Evolutionary conservation across 1,284 basidiomycete species (phyloP).

Genomic region (Vanrija humicola): DNA sequence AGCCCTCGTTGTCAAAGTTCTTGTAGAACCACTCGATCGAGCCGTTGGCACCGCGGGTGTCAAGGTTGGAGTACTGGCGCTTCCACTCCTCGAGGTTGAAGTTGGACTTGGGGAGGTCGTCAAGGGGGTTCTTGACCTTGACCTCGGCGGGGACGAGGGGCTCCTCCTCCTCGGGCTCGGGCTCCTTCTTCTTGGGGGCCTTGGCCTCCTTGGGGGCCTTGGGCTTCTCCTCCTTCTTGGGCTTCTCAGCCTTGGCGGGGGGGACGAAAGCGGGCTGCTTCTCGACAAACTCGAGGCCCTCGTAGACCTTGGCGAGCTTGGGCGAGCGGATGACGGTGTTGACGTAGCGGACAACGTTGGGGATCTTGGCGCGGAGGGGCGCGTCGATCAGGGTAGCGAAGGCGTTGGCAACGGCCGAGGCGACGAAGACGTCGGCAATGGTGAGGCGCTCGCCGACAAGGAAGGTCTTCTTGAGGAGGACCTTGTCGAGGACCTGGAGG

Average conservation of each 20-base stretch:
- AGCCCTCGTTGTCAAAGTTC: constrained; percentile 87
- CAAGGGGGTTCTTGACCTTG: constrained; percentile 90
- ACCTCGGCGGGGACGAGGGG: constrained; percentile 61
- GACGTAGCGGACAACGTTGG: constrained; percentile 76
- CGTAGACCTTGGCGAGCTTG: constrained; percentile 62
- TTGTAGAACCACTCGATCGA: constrained; percentile 72
- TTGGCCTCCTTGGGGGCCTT: constrained; percentile 51
- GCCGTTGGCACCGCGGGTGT: constrained; percentile 82
- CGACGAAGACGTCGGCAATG: constrained; percentile 78
- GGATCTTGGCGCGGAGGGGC: constrained; percentile 60
- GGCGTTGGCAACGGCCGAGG: constrained; percentile 57
- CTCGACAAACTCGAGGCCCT: constrained; percentile 58
- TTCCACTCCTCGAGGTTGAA: constrained; percentile 99
- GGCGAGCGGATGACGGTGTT: constrained; percentile 77
- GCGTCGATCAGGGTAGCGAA: constrained; percentile 59
- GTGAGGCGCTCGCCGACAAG: constrained; percentile 92
- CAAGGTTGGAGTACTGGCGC: constrained; percentile 94
- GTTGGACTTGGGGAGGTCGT: constrained; percentile 80
- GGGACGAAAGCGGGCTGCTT: constrained; percentile 69
- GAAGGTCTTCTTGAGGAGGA: constrained; percentile 78
- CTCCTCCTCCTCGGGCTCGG: constrained; percentile 59
- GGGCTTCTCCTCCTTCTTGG: constrained; percentile 55
- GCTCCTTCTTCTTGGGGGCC: constrained; percentile 61
- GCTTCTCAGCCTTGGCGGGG: constrained; percentile 67
- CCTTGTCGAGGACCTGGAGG: constrained; percentile 58